Evolutionary conservation across 352 stramenopile species (phyloP), one percentile per base, ranked within the genome.

Genomic region (Phytophthora ohioensis): DNA sequence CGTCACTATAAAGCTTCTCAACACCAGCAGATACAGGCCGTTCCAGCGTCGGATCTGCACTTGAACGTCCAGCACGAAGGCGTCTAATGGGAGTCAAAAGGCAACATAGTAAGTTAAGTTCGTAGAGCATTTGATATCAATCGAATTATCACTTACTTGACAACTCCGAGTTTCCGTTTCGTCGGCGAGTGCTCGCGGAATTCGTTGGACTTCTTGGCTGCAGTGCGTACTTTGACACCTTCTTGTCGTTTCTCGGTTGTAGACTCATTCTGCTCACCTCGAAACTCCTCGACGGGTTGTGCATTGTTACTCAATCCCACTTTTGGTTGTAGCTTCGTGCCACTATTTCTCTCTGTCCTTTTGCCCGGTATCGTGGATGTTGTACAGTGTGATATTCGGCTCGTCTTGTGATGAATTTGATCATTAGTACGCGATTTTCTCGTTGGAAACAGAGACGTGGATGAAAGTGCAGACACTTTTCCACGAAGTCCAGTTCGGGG

Each of bases 141-240:
- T 13, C 13, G 32, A 35, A 47, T 32, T 3, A 7, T 6, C 21
- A 60, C 41, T 32, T 66, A 87, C 79, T 76, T 74, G 41, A 78
- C 57, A 38, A 55, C 59, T 6, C 35, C 55, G 42, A 74, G 35
- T 39, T 57, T 80, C 13, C 67, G 64, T 59, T 84, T 84, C 12
- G 67, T 69, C 5, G 67, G 62, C 10, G 71, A 80, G 34, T 57
- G 53, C 11, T 72, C 68, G 27, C 42, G 32, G 32, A 51, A 51
- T 42, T 69, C 49, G 32, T 31, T 54, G 38, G 42, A 39, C 46
- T 70, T 68, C 21, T 66, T 69, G 3, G 15, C 46, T 62, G n/a
- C 13, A n/a, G 49, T 13, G n/a, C n/a, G 34, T 21, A 34, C 4
- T 10, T 46, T 45, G 13, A 30, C 30, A 57, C 21, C 27, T 15